Evolutionary conservation across 2,329 filamentous ascomycete genomes (phyloP).

Genomic region (Curvularia sp.): DNA sequence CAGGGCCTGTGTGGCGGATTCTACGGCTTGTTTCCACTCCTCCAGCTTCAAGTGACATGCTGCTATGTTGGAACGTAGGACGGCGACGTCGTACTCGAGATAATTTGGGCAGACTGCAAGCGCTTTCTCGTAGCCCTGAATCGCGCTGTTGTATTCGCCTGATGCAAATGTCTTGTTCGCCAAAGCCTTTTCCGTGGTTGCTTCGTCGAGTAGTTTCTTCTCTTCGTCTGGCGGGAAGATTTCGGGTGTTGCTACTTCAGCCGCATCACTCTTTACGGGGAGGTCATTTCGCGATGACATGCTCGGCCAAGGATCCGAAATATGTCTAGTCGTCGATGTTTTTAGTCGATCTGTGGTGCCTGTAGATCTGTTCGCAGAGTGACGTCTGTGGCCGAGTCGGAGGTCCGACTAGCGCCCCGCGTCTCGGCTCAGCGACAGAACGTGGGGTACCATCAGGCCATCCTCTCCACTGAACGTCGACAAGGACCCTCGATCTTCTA

Average conservation of each 20-base stretch:
- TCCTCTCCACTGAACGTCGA: constrained; percentile 14
- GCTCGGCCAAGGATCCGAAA: background rate
- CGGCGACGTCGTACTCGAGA: constrained; percentile 85
- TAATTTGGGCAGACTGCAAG: constrained; percentile 81
- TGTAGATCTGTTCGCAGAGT: constrained; percentile 31
- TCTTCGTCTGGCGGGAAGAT: constrained; percentile 47
- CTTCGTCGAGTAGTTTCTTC: constrained; percentile 69
- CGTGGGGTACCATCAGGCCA: constrained; percentile 27
- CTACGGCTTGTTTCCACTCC: constrained; percentile 84
- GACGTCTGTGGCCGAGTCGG: constrained; percentile 26
- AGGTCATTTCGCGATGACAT: constrained; percentile 22
- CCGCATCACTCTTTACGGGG: constrained; percentile 6
- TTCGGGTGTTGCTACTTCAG: constrained; percentile 25
- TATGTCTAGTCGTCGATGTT: background rate
- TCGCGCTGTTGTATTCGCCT: constrained; percentile 75
- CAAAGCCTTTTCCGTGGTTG: constrained; percentile 73
- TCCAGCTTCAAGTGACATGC: constrained; percentile 86
- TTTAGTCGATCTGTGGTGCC: constrained; percentile 4
- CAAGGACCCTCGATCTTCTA: background rate
- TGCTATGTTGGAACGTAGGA: constrained; percentile 86
- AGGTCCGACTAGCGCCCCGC: constrained; percentile 18
- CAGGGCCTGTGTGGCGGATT: constrained; percentile 74
- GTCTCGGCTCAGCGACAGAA: constrained; percentile 19
- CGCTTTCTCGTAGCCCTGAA: constrained; percentile 83
- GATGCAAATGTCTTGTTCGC: constrained; percentile 82